Percentiles rank a stretch among this genome's conserved stretches.
Conservation (phyloP, 164 flowering plant genomes). For the Tetrastigma voinierianum region DNA sequence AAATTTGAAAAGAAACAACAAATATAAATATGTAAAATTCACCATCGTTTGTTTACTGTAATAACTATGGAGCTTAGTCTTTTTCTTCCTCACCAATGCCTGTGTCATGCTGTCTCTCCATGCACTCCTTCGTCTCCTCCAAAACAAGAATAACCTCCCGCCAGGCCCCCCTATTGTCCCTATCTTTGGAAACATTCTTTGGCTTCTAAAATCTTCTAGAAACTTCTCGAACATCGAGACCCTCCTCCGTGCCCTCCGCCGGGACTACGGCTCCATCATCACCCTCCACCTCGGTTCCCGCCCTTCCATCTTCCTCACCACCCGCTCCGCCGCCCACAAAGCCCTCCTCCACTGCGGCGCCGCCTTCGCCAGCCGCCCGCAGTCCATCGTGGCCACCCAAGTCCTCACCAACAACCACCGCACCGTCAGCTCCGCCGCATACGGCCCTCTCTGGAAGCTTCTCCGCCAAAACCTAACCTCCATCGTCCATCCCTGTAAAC, state of each 20-base stretch:
- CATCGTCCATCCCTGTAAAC: too few relatives aligned
- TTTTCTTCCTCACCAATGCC: too few relatives aligned
- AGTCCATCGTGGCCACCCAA: slow-evolving; percentile 1
- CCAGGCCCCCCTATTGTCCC: slow-evolving; percentile 34
- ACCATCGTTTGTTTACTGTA: too few relatives aligned
- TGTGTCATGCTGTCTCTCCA: too few relatives aligned
- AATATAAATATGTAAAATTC: too few relatives aligned
- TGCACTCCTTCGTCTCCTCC: too few relatives aligned
- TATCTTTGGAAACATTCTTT: slow-evolving; percentile 23
- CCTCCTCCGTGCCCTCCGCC: slow-evolving; percentile 17
- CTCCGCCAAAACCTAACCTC: slow-evolving; percentile 40
- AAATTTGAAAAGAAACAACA: too few relatives aligned
- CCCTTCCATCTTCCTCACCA: slow-evolving; percentile 26
- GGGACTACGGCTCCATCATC: slow-evolving; percentile 39
- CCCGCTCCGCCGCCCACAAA: slow-evolving; percentile 30
- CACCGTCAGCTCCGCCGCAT: slow-evolving; percentile 28
- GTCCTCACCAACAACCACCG: slow-evolving; percentile 21
- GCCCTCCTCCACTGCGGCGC: slow-evolving; percentile 39
- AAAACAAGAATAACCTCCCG: slow-evolving; percentile 17
- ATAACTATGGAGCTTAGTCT: too few relatives aligned
- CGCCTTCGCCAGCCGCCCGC: slow-evolving; percentile 41
- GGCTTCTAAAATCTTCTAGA: slow-evolving; percentile 15
- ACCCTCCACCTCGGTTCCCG: slow-evolving; percentile 25
- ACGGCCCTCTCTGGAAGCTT: slow-evolving; percentile 46
- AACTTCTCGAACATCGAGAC: slow-evolving; percentile 16